Evolutionary conservation across 164 flowering plant genomes (phyloP).

Genomic region (Vitis vinifera): DNA sequence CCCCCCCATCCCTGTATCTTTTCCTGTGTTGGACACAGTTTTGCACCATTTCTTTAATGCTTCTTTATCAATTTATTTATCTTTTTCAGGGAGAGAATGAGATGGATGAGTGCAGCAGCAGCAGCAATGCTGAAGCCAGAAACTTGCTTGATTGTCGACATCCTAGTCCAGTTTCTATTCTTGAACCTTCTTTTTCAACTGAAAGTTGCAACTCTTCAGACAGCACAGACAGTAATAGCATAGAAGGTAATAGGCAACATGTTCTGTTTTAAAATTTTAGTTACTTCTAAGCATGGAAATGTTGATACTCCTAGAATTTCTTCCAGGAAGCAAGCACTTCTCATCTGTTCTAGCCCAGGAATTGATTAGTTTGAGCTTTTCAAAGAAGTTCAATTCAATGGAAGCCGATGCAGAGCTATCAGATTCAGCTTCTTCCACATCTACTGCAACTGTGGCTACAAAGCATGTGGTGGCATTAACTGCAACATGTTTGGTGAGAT

Average conservation of each 20-base stretch:
- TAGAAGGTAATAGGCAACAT: constrained; percentile 38
- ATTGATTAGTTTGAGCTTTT: constrained; percentile 24
- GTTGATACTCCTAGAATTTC: background rate
- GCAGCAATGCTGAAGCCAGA: constrained; percentile 27
- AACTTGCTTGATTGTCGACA: constrained; percentile 38
- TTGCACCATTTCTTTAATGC: no score
- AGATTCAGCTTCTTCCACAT: constrained; percentile 82
- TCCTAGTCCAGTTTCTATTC: constrained; percentile 84
- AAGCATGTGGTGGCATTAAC: constrained; percentile 13
- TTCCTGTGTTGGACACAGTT: no score
- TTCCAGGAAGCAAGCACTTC: constrained; percentile 55
- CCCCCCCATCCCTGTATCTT: no score
- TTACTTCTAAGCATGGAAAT: no score
- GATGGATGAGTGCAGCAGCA: constrained; percentile 31
- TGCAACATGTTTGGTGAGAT: constrained; percentile 5
- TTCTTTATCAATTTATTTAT: background rate
- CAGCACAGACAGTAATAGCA: constrained; percentile 41
- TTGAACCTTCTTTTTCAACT: constrained; percentile 59
- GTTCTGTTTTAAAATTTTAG: no score
- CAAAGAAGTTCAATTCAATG: constrained; percentile 22
- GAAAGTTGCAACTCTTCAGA: constrained; percentile 80
- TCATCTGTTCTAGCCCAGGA: constrained; percentile 50
- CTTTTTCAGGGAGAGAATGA: constrained; percentile 42
- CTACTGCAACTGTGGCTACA: constrained; percentile 14
- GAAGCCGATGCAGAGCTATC: constrained; percentile 64